phyloP scores from a whole-genome alignment of 257 asterid genomes.

The Plantago elongata region DNA sequence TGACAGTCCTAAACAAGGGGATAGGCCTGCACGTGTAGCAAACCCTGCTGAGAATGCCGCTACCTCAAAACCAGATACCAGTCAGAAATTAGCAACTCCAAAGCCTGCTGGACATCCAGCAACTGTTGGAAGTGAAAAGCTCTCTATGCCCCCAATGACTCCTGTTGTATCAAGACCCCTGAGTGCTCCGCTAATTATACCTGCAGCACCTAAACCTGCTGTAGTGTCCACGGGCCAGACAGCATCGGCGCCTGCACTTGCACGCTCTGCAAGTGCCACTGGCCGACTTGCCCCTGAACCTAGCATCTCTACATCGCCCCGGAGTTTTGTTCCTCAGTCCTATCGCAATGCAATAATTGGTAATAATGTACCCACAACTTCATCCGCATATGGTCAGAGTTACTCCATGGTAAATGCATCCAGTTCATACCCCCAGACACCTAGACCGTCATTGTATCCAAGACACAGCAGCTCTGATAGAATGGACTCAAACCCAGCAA shows the following conservation, averaged over 20 bases:
- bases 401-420: constrained; percentile 43
- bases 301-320: constrained; percentile 35
- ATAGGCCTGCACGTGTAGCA: constrained; percentile 24
- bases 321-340: constrained; percentile 63
- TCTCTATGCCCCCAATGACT: constrained; percentile 27
- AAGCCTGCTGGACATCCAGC: constrained; percentile 30
- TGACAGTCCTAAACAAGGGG: constrained; percentile 39
- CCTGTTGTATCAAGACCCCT: constrained; percentile 70
- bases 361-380: constrained; percentile 36
- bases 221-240: constrained; percentile 50
- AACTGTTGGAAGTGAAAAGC: constrained; percentile 29
- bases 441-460: constrained; percentile 32
- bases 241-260: constrained; percentile 45
- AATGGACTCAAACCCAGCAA: constrained; percentile 35
- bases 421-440: constrained; percentile 41
- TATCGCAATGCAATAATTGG: constrained; percentile 85
- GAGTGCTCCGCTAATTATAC: constrained; percentile 57
- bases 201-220: constrained; percentile 50
- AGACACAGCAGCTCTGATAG: constrained; percentile 47
- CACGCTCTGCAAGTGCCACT: constrained; percentile 76
- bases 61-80: constrained; percentile 26
- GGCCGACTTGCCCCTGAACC: constrained; percentile 74
- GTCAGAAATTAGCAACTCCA: constrained; percentile 30
- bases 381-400: constrained; percentile 44
- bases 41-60: constrained; percentile 37